These are phyloP conservation scores for Trametes coccinea DNA, from an alignment of 768 basidiomycete genomes.

Conservation along the genomic window DNA sequence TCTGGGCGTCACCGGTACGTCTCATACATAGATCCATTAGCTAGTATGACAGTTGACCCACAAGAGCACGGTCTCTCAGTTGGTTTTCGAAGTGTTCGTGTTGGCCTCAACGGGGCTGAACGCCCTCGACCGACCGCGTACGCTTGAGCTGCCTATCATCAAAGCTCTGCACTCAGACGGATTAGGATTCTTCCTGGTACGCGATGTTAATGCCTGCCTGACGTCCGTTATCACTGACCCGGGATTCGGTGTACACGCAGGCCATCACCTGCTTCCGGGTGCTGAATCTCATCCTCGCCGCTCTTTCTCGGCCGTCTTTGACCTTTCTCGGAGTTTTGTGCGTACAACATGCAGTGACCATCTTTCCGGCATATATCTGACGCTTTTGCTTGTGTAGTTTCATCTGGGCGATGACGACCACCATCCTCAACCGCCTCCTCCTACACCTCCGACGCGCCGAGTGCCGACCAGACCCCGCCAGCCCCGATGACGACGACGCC, in stretches of 20 bases:
- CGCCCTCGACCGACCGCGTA: constrained; percentile 37
- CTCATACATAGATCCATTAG: background rate
- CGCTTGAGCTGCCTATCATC: constrained; percentile 28
- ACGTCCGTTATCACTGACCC: too few relatives aligned
- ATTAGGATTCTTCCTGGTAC: constrained; percentile 38
- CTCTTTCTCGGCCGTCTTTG: constrained; percentile 26
- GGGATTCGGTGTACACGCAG: constrained; percentile 8
- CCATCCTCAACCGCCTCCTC: constrained; percentile 36
- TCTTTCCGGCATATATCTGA: too few relatives aligned
- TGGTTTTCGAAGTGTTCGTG: constrained; percentile 38
- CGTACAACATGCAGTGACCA: constrained; percentile 1
- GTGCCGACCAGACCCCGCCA: background rate
- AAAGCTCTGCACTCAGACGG: constrained; percentile 38
- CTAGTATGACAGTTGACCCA: too few relatives aligned
- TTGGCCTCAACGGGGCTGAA: constrained; percentile 36
- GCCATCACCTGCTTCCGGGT: constrained; percentile 30
- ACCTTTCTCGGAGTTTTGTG: constrained; percentile 33
- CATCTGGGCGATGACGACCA: constrained; percentile 38
- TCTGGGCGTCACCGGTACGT: constrained; percentile 39
- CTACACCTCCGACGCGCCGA: constrained; percentile 36
- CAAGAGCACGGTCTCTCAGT: constrained; percentile 22
- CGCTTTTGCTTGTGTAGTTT: constrained; percentile 26
- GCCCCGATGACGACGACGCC: too few relatives aligned
- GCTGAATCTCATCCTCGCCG: constrained; percentile 31
- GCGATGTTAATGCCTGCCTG: background rate